Conservation (phyloP, 2,329 filamentous ascomycete genomes). For the Epichloe glyceriae region DNA sequence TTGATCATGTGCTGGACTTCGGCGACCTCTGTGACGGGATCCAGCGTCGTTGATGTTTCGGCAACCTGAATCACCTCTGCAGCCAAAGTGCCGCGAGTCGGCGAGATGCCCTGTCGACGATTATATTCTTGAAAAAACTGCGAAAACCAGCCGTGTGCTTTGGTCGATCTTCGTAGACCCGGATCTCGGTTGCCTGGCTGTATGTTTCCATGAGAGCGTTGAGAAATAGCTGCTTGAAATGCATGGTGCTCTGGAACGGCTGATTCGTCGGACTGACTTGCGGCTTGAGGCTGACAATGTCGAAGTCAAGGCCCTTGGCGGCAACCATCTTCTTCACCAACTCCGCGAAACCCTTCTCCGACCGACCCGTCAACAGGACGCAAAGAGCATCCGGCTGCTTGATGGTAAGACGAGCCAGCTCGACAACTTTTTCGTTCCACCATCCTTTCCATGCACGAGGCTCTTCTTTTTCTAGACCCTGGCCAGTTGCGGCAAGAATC, state of each 20-base stretch:
- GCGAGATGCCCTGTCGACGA: constrained; percentile 32
- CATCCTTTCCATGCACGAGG: constrained; percentile 74
- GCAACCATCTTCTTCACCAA: constrained; percentile 69
- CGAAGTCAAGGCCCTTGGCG: constrained; percentile 71
- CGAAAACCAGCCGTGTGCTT: constrained; percentile 69
- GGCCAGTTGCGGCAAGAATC: constrained; percentile 75
- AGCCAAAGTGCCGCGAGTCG: constrained; percentile 49
- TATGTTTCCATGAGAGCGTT: constrained; percentile 77
- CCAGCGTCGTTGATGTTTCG: constrained; percentile 59
- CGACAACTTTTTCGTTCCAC: constrained; percentile 89
- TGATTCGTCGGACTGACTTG: constrained; percentile 68
- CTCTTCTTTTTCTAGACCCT: constrained; percentile 73
- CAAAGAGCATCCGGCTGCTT: constrained; percentile 73
- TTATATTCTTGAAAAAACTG: constrained; percentile 70
- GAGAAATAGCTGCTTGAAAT: constrained; percentile 83
- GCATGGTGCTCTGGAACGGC: constrained; percentile 69
- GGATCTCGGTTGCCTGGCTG: constrained; percentile 65
- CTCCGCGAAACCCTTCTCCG: constrained; percentile 62
- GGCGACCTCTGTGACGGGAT: constrained; percentile 66
- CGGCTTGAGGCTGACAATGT: constrained; percentile 81
- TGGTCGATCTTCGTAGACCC: constrained; percentile 55
- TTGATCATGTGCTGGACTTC: constrained; percentile 86
- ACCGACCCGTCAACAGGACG: constrained; percentile 77
- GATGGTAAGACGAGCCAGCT: constrained; percentile 70
- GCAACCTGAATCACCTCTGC: constrained; percentile 79